Conservation (phyloP, 495 filamentous ascomycete genomes). For the Emericellopsis terricola region DNA sequence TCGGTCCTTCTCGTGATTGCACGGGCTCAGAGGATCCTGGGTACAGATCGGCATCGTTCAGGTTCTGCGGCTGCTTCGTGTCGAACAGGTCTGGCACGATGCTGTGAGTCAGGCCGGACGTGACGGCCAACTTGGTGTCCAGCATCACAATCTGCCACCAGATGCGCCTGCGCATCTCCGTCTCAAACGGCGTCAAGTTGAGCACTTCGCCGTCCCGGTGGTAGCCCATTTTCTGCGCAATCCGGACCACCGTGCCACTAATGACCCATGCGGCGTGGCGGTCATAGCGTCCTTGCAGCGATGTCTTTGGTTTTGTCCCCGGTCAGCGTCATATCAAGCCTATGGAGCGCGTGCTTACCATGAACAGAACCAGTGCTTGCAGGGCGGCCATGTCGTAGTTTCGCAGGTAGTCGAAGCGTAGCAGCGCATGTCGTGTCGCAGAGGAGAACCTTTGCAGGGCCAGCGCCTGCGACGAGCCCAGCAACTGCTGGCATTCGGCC, state of each 20-base stretch:
- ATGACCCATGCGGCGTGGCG: constrained; percentile 31
- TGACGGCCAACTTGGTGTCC: constrained; percentile 36
- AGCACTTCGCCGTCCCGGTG: constrained; percentile 53
- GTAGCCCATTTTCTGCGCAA: constrained; percentile 57
- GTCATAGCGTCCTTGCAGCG: constrained; percentile 31
- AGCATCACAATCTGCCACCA: constrained; percentile 63
- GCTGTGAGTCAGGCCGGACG: constrained; percentile 45
- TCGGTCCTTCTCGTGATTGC: constrained; percentile 34
- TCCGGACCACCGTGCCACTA: constrained; percentile 38
- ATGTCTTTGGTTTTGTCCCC: constrained; percentile 18
- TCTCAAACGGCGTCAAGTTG: constrained; percentile 43
- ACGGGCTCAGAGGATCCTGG: constrained; percentile 36
- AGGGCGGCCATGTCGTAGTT: constrained; percentile 32
- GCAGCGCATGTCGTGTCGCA: constrained; percentile 28
- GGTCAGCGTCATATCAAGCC: background rate
- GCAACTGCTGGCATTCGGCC: constrained; percentile 27
- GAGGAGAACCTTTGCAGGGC: constrained; percentile 20
- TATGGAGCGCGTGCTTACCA: constrained; percentile 18
- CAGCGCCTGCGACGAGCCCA: constrained; percentile 24
- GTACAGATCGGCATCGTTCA: constrained; percentile 39
- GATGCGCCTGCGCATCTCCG: constrained; percentile 48
- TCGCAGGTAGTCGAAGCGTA: constrained; percentile 30
- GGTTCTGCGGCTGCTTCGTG: constrained; percentile 31
- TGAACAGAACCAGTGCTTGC: constrained; percentile 32
- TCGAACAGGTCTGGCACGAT: constrained; percentile 26